Evolutionary conservation across 2,329 filamentous ascomycete species (phyloP), one percentile per base, ranked within the genome.

Genomic region (Penicillium sclerotiorum): DNA sequence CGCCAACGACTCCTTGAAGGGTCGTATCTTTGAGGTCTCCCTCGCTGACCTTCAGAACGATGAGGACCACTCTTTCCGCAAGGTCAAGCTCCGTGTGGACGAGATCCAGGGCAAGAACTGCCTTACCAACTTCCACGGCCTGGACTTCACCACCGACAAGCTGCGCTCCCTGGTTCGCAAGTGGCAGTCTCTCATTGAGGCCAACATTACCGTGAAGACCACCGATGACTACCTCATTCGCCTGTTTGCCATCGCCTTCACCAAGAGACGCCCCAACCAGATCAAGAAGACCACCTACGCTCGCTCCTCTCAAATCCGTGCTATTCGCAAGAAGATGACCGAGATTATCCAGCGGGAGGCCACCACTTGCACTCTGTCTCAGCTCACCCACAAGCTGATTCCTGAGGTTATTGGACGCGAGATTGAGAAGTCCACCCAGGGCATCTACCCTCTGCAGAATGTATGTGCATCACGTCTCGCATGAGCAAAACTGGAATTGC

Each of bases 261-360:
- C 94, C 80, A 97, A 97, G 89, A 86, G 91, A 79, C 88, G 94
- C 73, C 91, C 90, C 69, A 99, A 97, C 85, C 94, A 99, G 85
- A 93, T 99, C 84, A 96, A 96, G 89, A 99, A 97, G 89, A 99
- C 94, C 71, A 99, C 94, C 75, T 99, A 99, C 75, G 94, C 94
- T 67, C 88, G 88, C 63, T 91, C 90, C 62, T 97, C 94, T 62
- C 94, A 99, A 82, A 97, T 97, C 78, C 89, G 93, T 65, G 87
- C 89, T 67, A 99, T 99, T 78, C 89, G 94, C 79, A 94, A 92
- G 85, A 97, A 99, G 90, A 99, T 99, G 94, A 89, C 85, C 62
- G 94, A 99, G 80, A 97, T 99, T 80, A 97, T 99, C 79, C 85
- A 89, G 79, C 89, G 92, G 69, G 94, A 99, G 84, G 94, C 94